Conservation (phyloP, 2,329 filamentous ascomycete species). For the Botryotinia globosa region DNA sequence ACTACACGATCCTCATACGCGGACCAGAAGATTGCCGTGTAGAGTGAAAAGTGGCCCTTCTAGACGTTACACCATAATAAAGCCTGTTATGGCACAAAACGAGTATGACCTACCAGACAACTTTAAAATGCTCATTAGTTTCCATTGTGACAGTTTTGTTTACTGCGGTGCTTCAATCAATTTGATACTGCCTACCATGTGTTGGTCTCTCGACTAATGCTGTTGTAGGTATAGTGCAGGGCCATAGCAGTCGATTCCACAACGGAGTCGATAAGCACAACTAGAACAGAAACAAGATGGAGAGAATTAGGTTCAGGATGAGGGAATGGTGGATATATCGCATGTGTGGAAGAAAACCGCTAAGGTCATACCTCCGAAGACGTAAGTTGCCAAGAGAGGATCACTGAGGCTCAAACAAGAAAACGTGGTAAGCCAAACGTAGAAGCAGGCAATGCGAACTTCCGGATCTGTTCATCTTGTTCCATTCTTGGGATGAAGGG, state of each 20-base stretch:
- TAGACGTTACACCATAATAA: neutral
- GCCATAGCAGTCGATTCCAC: neutral
- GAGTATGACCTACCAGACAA: neutral
- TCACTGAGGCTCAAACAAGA: conserved; percentile 12
- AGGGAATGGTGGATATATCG: neutral
- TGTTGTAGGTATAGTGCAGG: neutral
- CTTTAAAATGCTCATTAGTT: neutral
- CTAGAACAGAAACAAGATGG: conserved; percentile 9
- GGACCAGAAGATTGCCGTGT: neutral
- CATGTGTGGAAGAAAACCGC: neutral
- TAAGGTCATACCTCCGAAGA: conserved; percentile 22
- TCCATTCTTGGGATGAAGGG: neutral
- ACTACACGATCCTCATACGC: neutral
- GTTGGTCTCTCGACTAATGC: neutral
- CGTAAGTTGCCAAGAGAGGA: conserved; percentile 1
- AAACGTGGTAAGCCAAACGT: conserved; percentile 9
- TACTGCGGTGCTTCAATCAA: neutral
- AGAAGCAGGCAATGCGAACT: neutral
- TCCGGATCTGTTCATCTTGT: neutral
- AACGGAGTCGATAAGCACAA: neutral
- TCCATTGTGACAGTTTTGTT: neutral
- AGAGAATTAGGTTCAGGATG: conserved; percentile 8
- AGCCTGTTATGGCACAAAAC: conserved; percentile 3
- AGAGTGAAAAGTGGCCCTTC: neutral
- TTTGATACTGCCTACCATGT: neutral